phyloP scores from a whole-genome alignment of 768 basidiomycete species.

The Tricholoma furcatifolium region DNA sequence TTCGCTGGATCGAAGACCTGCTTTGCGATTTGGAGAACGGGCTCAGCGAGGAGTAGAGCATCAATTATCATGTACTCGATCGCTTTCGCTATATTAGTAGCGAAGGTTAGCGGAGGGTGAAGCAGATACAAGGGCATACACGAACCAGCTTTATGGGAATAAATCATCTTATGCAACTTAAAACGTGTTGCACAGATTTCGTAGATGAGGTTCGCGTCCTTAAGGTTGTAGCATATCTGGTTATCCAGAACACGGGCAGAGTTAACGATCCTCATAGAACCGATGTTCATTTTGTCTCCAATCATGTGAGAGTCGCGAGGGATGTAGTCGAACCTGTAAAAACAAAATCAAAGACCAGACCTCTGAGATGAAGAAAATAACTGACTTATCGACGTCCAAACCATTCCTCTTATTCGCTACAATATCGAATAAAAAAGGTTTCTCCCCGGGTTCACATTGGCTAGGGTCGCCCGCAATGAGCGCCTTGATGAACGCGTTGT shows the following conservation, averaged over 20 bases:
- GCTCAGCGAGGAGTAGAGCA: conserved; percentile 66
- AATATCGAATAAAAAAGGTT: conserved; percentile 79
- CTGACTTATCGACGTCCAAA: conserved; percentile 83
- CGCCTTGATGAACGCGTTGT: conserved; percentile 68
- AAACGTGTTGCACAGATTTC: conserved; percentile 75
- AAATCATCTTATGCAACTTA: conserved; percentile 80
- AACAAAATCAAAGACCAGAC: background rate
- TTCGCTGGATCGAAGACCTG: conserved; percentile 54
- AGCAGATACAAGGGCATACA: conserved; percentile 1
- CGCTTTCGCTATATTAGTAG: conserved; percentile 51
- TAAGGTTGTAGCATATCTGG: conserved; percentile 80
- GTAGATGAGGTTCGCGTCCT: conserved; percentile 75
- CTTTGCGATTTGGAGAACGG: conserved; percentile 56
- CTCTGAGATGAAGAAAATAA: conserved; percentile 1
- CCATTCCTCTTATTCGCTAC: conserved; percentile 82
- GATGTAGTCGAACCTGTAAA: conserved; percentile 76
- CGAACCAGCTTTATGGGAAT: conserved; percentile 75
- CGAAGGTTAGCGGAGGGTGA: background rate
- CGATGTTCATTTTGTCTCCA: conserved; percentile 59
- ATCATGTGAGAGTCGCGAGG: conserved; percentile 71
- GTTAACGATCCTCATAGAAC: conserved; percentile 59
- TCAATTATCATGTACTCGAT: conserved; percentile 88
- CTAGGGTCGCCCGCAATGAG: conserved; percentile 65
- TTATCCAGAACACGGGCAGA: conserved; percentile 74
- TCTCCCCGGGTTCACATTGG: conserved; percentile 51